These are phyloP conservation scores for Fusarium beomiforme DNA, from an alignment of 2,329 filamentous ascomycete genomes.

Conservation along the genomic window DNA sequence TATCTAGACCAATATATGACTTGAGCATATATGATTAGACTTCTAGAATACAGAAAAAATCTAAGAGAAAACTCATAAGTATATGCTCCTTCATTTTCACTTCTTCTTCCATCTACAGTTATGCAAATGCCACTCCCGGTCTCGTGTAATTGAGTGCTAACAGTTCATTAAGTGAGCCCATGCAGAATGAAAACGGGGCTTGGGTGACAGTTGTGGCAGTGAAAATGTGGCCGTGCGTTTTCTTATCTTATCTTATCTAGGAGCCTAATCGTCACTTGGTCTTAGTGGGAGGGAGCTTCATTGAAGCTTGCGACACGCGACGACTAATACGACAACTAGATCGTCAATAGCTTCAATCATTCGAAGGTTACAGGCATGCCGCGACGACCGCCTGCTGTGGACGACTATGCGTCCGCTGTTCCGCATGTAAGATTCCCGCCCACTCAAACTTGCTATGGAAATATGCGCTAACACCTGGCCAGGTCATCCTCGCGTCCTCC, in stretches of 20 bases:
- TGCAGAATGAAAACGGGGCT: neutral
- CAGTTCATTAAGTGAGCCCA: neutral
- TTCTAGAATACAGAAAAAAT: rapidly evolving
- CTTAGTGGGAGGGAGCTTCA: slow-evolving; percentile 9
- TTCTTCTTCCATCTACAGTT: too few relatives aligned
- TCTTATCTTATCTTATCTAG: slow-evolving; percentile 3
- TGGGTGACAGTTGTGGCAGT: neutral
- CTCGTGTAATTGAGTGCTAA: slow-evolving; percentile 1
- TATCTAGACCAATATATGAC: neutral
- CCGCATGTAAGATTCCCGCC: slow-evolving; percentile 51
- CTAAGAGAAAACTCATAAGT: too few relatives aligned
- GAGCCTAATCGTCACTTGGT: slow-evolving; percentile 5
- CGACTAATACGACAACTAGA: slow-evolving; percentile 14
- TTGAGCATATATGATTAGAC: too few relatives aligned
- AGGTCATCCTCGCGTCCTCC: slow-evolving; percentile 93
- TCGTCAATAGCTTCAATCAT: slow-evolving; percentile 12
- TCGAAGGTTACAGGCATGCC: slow-evolving; percentile 50
- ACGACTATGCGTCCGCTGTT: slow-evolving; percentile 59
- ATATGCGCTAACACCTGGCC: slow-evolving; percentile 11
- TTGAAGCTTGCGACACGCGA: slow-evolving; percentile 34
- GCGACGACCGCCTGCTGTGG: slow-evolving; percentile 56
- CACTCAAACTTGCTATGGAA: slow-evolving; percentile 10
- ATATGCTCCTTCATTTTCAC: too few relatives aligned
- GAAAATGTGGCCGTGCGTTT: neutral
- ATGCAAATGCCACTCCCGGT: neutral